Evolutionary conservation across 441 rosid genomes (phyloP).

Genomic region (Erodium moschatum): DNA sequence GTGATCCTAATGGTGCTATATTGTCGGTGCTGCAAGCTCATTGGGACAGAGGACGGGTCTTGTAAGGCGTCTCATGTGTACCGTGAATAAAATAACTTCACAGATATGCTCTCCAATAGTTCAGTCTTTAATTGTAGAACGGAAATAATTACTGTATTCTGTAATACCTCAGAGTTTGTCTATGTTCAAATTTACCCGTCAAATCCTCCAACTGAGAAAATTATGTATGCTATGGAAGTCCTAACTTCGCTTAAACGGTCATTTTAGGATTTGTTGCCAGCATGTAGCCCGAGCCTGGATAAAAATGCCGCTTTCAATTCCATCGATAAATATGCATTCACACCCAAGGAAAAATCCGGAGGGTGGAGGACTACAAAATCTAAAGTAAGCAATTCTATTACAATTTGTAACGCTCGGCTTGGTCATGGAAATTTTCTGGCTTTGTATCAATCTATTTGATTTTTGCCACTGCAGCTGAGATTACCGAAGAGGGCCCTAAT

Average conservation of each 20-base stretch:
- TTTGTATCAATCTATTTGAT: not conserved
- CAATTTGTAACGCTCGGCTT: too few species aligned
- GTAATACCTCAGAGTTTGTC: not conserved
- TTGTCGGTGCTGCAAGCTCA: too few species aligned
- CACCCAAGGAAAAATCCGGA: conserved; percentile 33
- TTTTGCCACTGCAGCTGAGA: conserved; percentile 38
- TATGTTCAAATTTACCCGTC: not conserved
- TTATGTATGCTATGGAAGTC: not conserved
- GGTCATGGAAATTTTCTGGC: not conserved
- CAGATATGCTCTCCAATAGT: too few species aligned
- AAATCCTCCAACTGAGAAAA: not conserved
- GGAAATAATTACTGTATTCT: too few species aligned
- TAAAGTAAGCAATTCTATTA: conserved; percentile 37
- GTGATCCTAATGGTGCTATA: too few species aligned
- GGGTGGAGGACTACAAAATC: conserved; percentile 87
- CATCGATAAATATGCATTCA: conserved; percentile 52
- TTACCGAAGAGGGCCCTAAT: conserved; percentile 40
- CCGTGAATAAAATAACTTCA: too few species aligned
- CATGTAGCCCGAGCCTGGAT: conserved; percentile 22
- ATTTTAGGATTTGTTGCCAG: conserved; percentile 32
- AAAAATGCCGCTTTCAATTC: conserved; percentile 36
- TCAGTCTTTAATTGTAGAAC: too few species aligned
- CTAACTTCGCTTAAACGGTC: not conserved
- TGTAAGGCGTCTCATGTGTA: too few species aligned
- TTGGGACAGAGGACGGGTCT: too few species aligned